These are phyloP conservation scores for Orbilia javanica DNA, from an alignment of 2,329 filamentous ascomycete genomes.

Conservation along the genomic window DNA sequence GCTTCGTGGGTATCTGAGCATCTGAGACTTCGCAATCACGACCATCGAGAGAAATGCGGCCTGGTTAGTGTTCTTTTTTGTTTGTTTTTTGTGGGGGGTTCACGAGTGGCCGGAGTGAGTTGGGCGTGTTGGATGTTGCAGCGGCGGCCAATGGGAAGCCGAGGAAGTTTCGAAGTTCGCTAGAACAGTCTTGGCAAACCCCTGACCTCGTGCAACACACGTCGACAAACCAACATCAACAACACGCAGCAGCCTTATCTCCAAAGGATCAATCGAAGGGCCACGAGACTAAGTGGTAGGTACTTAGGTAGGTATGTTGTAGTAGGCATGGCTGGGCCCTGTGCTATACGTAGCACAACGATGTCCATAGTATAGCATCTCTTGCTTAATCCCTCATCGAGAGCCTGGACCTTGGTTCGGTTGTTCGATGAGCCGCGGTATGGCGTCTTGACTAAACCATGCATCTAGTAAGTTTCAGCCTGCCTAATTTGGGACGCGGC, in stretches of 20 bases:
- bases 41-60: not conserved
- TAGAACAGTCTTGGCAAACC: slow-evolving; percentile 17
- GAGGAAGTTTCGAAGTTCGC: slow-evolving; percentile 4
- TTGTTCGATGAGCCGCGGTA: slow-evolving; percentile 35
- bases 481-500: slow-evolving; percentile 49
- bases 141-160: slow-evolving; percentile 26
- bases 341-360: not conserved
- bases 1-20: not conserved
- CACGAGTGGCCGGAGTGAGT: slow-evolving; percentile 14
- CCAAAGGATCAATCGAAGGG: slow-evolving; percentile 9
- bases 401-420: slow-evolving; percentile 6
- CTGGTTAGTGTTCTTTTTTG: not conserved
- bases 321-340: not conserved
- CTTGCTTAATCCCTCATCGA: slow-evolving; percentile 14
- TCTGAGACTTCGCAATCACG: slow-evolving; percentile 8
- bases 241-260: slow-evolving; percentile 17
- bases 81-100: slow-evolving; percentile 2
- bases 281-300: too few relatives aligned
- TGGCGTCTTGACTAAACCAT: slow-evolving; percentile 22
- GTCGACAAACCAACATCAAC: slow-evolving; percentile 2
- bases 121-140: slow-evolving; percentile 39
- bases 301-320: too few relatives aligned
- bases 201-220: slow-evolving; percentile 27
- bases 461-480: slow-evolving; percentile 46
- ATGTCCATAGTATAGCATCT: slow-evolving; percentile 1